Percentiles rank a stretch among this genome's conserved stretches.
These are phyloP conservation scores for Candida chilensis DNA, from an alignment of 805 yeast species.

Conservation along the genomic window DNA sequence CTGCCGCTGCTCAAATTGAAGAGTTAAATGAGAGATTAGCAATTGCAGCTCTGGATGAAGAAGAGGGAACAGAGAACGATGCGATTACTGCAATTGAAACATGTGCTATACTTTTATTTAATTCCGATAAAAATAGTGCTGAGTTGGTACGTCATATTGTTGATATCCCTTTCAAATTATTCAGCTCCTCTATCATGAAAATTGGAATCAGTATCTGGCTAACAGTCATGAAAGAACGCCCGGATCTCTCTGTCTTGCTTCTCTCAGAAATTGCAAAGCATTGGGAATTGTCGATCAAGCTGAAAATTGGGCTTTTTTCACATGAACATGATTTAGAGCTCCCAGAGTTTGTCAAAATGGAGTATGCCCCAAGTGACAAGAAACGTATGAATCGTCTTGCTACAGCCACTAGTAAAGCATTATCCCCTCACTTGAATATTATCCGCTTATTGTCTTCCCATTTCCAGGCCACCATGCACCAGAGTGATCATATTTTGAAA, in stretches of 20 bases:
- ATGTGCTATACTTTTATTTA: constrained; percentile 21
- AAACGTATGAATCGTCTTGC: constrained; percentile 45
- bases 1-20: too few relatives aligned
- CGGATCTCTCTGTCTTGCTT: constrained; percentile 46
- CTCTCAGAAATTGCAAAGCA: constrained; percentile 59
- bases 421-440: constrained; percentile 63
- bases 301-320: constrained; percentile 57
- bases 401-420: constrained; percentile 30
- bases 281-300: constrained; percentile 61
- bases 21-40: too few relatives aligned
- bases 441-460: constrained; percentile 63
- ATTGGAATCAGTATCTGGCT: constrained; percentile 76
- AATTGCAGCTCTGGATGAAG: too few relatives aligned
- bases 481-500: constrained; percentile 60
- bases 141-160: constrained; percentile 44
- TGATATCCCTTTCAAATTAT: constrained; percentile 60
- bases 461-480: constrained; percentile 71
- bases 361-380: constrained; percentile 78
- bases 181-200: constrained; percentile 50
- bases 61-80: too few relatives aligned
- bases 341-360: constrained; percentile 72
- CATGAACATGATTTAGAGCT: constrained; percentile 39
- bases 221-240: constrained; percentile 60
- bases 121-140: constrained; percentile 28
- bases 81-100: constrained; percentile 5